Evolutionary conservation across 1,139 yeast species (phyloP), one percentile per base, ranked within the genome.

Genomic region (Geotrichum candidum): DNA sequence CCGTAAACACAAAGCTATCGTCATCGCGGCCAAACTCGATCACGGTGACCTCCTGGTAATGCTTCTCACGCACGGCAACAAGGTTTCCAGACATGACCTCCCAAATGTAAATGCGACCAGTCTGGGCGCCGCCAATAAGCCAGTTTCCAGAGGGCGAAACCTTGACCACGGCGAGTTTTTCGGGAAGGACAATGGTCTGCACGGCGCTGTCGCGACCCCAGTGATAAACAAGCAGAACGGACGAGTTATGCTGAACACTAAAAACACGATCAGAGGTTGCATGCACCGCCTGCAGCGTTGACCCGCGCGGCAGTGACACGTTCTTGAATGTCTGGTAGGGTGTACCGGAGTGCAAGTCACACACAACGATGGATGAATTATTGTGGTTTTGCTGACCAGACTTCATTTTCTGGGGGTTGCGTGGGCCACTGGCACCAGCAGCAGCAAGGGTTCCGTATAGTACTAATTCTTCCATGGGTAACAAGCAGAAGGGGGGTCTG

Each of bases 101-200:
- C 98, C 99, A 94, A 3, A 92, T 73, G 70, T 88, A 88, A 27
- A 94, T 68, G 68, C 86, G 83, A 15, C 98, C 99, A 18, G 86
- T 71, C 63, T 78, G 73, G 58, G 94, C 80, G 60, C 91, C 90
- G 66, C 89, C 96, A 11, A 87, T 80, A 51, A 92, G 75, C 84
- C 90, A 90, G 15, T 67, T 67, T 3, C 72, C 73, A 59, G 80
- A 81, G 18, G 79, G 79, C 18, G 82, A 77, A 1, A 82, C 69
- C 0, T 82, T 80, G 60, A 94, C 72, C 70, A 90, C 83, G 15
- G 82, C 75, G 56, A 92, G 74, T 61, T 84, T 84, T 73, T 90
- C 98, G 0, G 98, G 97, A 13, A 92, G 79, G 0, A 96, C 95
- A 53, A 92, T 80, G 67, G 88, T 82, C 73, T 92, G 97, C 65